A percentile compares a stretch with the other conserved stretches of the same genome.
Evolutionary conservation across 768 basidiomycete species (phyloP).

Genomic region (Calocera cornea): DNA sequence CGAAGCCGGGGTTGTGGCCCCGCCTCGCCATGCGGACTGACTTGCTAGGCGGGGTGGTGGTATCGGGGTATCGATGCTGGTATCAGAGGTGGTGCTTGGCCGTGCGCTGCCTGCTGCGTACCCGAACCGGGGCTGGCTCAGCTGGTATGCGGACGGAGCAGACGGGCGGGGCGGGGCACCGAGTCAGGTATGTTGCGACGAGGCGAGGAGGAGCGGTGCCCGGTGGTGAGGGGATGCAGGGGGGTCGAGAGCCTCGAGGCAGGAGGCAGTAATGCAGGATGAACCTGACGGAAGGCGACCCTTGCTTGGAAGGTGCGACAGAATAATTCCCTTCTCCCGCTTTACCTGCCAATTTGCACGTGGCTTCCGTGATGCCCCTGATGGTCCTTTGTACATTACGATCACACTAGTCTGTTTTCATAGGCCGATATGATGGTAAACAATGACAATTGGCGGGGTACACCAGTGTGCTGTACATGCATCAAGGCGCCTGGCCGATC

Average conservation of each 20-base stretch:
- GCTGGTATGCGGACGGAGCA: neutral
- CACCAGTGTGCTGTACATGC: too few species aligned
- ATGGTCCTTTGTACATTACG: too few species aligned
- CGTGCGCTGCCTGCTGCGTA: neutral
- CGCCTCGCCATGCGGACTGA: neutral
- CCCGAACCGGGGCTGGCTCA: neutral
- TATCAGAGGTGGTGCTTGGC: neutral
- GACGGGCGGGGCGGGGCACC: neutral
- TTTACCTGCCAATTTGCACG: neutral
- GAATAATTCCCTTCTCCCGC: neutral
- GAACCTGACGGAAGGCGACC: neutral
- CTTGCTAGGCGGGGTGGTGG: neutral
- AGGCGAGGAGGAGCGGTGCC: neutral
- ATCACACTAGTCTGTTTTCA: too few species aligned
- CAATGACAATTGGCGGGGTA: too few species aligned
- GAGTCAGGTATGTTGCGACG: neutral
- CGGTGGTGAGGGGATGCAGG: neutral
- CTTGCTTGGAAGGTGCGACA: neutral
- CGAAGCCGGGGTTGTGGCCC: neutral
- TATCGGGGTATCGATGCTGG: neutral
- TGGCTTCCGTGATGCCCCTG: too few species aligned
- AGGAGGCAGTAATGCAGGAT: neutral
- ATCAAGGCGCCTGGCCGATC: too few species aligned
- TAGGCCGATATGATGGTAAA: too few species aligned
- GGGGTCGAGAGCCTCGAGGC: neutral